Base-by-base conservation (phyloP, 2,329 filamentous ascomycete genomes). In the Graphium sp. region DNA sequence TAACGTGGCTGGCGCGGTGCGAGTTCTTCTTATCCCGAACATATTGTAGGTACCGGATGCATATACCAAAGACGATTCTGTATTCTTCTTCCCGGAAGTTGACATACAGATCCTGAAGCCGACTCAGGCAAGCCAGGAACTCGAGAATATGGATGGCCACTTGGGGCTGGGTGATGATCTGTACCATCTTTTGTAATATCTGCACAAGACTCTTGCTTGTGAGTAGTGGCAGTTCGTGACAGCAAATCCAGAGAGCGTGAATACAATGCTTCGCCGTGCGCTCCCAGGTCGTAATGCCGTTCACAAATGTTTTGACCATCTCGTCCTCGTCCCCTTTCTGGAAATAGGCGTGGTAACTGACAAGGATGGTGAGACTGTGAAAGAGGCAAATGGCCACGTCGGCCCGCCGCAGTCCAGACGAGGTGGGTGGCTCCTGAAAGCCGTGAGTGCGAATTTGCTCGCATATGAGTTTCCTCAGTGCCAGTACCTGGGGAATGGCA, bases 61-160 rank as follows among this genome's bases (percentile, higher is more conserved):
- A 94, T 26, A 98, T 91, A 7, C 81, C 89, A 47, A 98, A 95
- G 1, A 95, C 81, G 30, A 82, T 84, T 36, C 82, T 80, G 49
- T 87, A 94, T 43, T 95, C 85, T 23, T 93, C 83, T 40, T 91
- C 77, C 29, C 81, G 70, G 46, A 94, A 81, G 44, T 93, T 91
- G 44, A 82, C 73, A 45, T 85, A 91, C 2, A 94, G 64, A 35
- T 82, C 70, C 7, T 81, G 82, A 33, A 94, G 58, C 20, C 87
- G 75, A 30, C 85, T 84, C 17, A 98, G 64, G 28, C 83, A 77
- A 7, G 82, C 80, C n/a, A 98, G 59, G 43, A 98, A 95, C 45
- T 98, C 89, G 28, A 98, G 61, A 35, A 98, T 92, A 45, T 98
- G 89, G 35, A 94, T 78, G 7, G 87, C 84, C 20, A 94, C 78